phyloP scores from a whole-genome alignment of 257 asterid genomes.

The Anisodus acutangulus region DNA sequence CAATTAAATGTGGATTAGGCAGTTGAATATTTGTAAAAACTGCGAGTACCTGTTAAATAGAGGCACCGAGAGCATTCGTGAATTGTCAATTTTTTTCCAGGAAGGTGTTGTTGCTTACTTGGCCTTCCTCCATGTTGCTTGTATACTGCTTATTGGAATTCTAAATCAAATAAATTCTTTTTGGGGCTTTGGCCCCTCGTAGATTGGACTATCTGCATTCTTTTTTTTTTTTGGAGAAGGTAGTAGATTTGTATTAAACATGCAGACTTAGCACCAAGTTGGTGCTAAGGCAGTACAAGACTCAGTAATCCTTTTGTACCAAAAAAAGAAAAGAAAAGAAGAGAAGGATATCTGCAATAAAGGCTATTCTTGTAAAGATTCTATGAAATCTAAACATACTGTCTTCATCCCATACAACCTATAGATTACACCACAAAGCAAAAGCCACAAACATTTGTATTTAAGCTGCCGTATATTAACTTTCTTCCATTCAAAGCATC shows the following conservation, averaged over 20 bases:
- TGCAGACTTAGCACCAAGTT: neutral
- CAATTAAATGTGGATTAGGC: neutral
- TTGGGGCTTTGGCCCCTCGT: neutral
- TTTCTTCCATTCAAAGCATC: neutral
- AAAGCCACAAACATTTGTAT: neutral
- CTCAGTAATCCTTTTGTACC: neutral
- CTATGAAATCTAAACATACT: neutral
- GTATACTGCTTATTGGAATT: neutral
- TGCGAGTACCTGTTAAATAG: neutral
- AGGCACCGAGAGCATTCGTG: neutral
- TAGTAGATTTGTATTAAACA: neutral
- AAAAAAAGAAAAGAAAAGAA: neutral
- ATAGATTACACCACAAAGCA: slow-evolving; percentile 2
- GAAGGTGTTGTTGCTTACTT: slow-evolving; percentile 8
- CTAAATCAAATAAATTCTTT: neutral
- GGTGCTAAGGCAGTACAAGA: slow-evolving; percentile 14
- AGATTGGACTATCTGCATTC: neutral
- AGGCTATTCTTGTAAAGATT: neutral
- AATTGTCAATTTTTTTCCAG: neutral
- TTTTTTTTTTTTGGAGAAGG: neutral
- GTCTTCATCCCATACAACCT: slow-evolving; percentile 5
- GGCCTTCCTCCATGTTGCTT: neutral
- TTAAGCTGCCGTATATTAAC: neutral
- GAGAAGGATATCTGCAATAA: neutral
- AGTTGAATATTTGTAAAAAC: neutral